Evolutionary conservation across 495 filamentous ascomycete genomes (phyloP).

Genomic region (Daldinia grandis): DNA sequence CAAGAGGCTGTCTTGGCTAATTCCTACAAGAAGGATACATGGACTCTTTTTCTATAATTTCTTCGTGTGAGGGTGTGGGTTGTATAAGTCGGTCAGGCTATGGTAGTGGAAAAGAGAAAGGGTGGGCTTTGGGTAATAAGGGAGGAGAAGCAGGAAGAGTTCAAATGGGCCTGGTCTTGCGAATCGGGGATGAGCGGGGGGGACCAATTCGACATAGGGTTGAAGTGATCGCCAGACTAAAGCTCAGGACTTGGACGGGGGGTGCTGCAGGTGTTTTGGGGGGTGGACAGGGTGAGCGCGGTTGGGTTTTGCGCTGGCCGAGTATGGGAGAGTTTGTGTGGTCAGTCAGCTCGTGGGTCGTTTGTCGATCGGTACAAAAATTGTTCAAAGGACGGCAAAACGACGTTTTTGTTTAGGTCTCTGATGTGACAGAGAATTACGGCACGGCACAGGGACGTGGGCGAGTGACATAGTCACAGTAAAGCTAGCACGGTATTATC

Average conservation of each 20-base stretch:
- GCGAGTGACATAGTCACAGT: constrained; percentile 40
- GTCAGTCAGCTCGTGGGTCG: constrained; percentile 41
- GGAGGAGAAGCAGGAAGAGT: constrained; percentile 31
- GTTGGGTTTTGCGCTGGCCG: constrained; percentile 41
- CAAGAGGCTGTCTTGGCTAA: constrained; percentile 36
- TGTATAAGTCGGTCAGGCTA: constrained; percentile 38
- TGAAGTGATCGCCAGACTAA: constrained; percentile 49
- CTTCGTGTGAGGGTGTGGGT: constrained; percentile 32
- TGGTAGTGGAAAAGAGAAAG: constrained; percentile 28
- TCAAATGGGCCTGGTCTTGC: constrained; percentile 24
- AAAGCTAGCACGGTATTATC: constrained; percentile 20
- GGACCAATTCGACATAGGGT: constrained; percentile 35
- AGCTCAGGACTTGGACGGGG: constrained; percentile 38
- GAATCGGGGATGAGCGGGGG: constrained; percentile 46
- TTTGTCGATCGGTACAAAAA: constrained; percentile 42
- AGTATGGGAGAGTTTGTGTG: constrained; percentile 40
- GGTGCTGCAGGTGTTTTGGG: constrained; percentile 36
- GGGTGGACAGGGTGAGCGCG: constrained; percentile 35
- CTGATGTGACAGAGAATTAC: constrained; percentile 42
- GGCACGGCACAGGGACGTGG: constrained; percentile 30
- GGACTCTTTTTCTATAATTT: constrained; percentile 33
- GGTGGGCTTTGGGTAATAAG: constrained; percentile 42
- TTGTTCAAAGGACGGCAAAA: constrained; percentile 38
- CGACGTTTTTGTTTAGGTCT: constrained; percentile 36
- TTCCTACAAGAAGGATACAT: constrained; percentile 39